A percentile compares a stretch with the other conserved stretches of the same genome.
Evolutionary conservation across 495 filamentous ascomycete genomes (phyloP).

Genomic region (Talaromyces thailandensis): DNA sequence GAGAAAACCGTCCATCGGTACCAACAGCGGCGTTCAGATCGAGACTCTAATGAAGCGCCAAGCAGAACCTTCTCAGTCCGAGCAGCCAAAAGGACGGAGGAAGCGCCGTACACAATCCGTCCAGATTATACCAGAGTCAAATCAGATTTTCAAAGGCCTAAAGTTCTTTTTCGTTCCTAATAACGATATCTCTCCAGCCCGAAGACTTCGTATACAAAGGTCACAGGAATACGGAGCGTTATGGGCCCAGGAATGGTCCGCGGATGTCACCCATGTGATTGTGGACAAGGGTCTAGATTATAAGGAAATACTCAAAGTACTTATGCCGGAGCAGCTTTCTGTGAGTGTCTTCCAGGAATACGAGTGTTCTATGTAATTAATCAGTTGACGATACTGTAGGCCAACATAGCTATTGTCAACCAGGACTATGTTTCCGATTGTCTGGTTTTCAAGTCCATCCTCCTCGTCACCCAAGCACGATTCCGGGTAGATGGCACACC

Average conservation of each 20-base stretch:
- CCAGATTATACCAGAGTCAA: slow-evolving; percentile 43
- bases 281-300: slow-evolving; percentile 64
- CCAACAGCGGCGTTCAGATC: not conserved
- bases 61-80: not conserved
- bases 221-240: slow-evolving; percentile 67
- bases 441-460: slow-evolving; percentile 46
- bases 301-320: slow-evolving; percentile 51
- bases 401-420: slow-evolving; percentile 53
- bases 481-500: slow-evolving; percentile 48
- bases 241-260: slow-evolving; percentile 48
- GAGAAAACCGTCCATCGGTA: not conserved
- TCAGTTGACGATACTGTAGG: slow-evolving; percentile 29
- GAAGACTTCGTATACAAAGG: slow-evolving; percentile 63
- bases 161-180: slow-evolving; percentile 78
- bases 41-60: not conserved
- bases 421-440: slow-evolving; percentile 77
- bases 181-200: slow-evolving; percentile 55
- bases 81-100: slow-evolving; percentile 9
- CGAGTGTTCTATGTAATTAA: not conserved
- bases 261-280: slow-evolving; percentile 62
- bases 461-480: slow-evolving; percentile 47
- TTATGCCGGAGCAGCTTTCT: slow-evolving; percentile 42
- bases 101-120: slow-evolving; percentile 19
- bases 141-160: slow-evolving; percentile 57
- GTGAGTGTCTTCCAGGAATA: slow-evolving; percentile 23